Conservation (phyloP, 371 early-diverging fungal genomes). For the Circinella umbellata region DNA sequence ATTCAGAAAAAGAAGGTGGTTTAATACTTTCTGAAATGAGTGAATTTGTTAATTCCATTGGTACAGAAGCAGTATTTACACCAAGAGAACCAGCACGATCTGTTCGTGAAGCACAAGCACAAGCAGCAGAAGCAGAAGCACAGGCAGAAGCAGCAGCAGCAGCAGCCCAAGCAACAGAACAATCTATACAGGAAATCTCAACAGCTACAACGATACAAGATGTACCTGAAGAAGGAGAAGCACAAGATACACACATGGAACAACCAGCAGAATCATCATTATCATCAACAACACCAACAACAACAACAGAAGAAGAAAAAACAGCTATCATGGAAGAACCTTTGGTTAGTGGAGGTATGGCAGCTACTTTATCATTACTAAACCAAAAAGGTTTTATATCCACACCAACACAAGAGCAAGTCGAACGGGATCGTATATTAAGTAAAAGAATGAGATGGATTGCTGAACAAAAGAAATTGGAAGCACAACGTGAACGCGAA, state of each 20-base stretch:
- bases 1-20: slow-evolving; percentile 31
- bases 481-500: slow-evolving; percentile 56
- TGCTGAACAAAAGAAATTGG: slow-evolving; percentile 65
- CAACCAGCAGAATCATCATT: background rate
- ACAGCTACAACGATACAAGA: background rate
- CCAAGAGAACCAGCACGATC: slow-evolving; percentile 22
- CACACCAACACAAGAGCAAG: slow-evolving; percentile 66
- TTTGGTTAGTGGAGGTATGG: slow-evolving; percentile 80
- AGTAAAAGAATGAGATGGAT: slow-evolving; percentile 74
- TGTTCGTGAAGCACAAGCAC: slow-evolving; percentile 18
- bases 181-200: slow-evolving; percentile 8
- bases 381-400: slow-evolving; percentile 75
- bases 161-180: slow-evolving; percentile 31
- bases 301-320: slow-evolving; percentile 15
- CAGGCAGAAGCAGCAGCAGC: slow-evolving; percentile 10
- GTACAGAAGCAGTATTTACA: slow-evolving; percentile 44
- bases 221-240: slow-evolving; percentile 16
- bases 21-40: slow-evolving; percentile 64
- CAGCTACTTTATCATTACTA: slow-evolving; percentile 81
- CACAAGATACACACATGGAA: background rate
- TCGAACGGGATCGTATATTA: slow-evolving; percentile 65
- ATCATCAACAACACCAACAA: slow-evolving; percentile 7
- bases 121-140: slow-evolving; percentile 6
- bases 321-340: slow-evolving; percentile 77
- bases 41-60: slow-evolving; percentile 74